Evolutionary conservation across 2,329 filamentous ascomycete genomes (phyloP).

Genomic region (Sporothrix brasiliensis): DNA sequence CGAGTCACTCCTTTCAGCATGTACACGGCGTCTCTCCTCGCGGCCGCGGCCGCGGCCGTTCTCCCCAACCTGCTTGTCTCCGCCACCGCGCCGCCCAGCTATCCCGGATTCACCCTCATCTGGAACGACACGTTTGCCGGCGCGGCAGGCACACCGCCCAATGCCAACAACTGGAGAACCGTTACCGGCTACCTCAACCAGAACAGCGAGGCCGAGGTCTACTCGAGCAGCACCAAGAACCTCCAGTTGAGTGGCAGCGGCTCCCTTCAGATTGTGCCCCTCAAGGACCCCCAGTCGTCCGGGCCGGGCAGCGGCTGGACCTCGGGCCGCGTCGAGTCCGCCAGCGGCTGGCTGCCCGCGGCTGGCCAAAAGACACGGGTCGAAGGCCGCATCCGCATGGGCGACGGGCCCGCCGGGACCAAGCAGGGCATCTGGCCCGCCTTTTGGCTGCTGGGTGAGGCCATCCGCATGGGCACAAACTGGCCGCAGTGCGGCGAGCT

Average conservation of each 20-base stretch:
- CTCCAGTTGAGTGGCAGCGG: conserved; percentile 54
- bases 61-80: conserved; percentile 38
- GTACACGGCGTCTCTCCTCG: neutral
- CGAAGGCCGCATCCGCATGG: conserved; percentile 54
- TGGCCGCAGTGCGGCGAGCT: conserved; percentile 62
- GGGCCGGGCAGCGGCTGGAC: conserved; percentile 52
- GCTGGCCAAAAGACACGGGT: conserved; percentile 52
- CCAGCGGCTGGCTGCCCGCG: conserved; percentile 51
- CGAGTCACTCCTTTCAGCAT: neutral
- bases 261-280: conserved; percentile 57
- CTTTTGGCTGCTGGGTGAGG: conserved; percentile 60
- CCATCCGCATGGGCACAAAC: conserved; percentile 50
- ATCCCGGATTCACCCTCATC: conserved; percentile 46
- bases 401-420: conserved; percentile 43
- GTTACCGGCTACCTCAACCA: conserved; percentile 64
- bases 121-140: conserved; percentile 53
- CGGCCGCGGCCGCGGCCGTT: conserved; percentile 9
- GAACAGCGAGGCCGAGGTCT: conserved; percentile 58
- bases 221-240: conserved; percentile 52
- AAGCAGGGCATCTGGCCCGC: conserved; percentile 63
- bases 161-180: conserved; percentile 47
- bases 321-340: conserved; percentile 58
- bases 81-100: conserved; percentile 47
- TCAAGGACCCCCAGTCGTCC: conserved; percentile 40
- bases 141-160: conserved; percentile 42